phyloP scores from a whole-genome alignment of 805 yeast species.

The Barnettozyma sp. region DNA sequence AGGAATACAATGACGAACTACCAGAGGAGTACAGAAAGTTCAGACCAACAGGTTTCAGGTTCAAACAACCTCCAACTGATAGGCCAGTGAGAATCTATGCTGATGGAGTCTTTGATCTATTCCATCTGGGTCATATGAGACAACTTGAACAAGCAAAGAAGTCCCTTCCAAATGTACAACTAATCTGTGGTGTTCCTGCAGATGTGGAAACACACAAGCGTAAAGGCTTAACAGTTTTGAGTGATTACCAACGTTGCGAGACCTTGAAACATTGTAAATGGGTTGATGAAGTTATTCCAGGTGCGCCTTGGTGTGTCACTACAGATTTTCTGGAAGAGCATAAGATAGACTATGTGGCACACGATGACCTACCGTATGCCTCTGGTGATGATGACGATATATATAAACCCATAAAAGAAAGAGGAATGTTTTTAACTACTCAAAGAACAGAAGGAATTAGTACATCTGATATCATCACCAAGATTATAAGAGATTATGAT shows the following conservation, averaged over 20 bases:
- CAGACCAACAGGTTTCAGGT: slow-evolving; percentile 71
- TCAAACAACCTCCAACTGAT: slow-evolving; percentile 78
- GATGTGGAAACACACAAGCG: slow-evolving; percentile 86
- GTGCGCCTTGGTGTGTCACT: slow-evolving; percentile 94
- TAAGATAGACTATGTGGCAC: slow-evolving; percentile 92
- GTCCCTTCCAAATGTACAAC: slow-evolving; percentile 72
- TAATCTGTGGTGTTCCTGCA: slow-evolving; percentile 88
- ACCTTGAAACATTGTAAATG: slow-evolving; percentile 90
- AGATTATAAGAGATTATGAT: slow-evolving; percentile 92
- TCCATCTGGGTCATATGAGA: slow-evolving; percentile 96
- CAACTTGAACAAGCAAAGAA: slow-evolving; percentile 96
- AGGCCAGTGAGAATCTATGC: slow-evolving; percentile 93
- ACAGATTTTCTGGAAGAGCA: slow-evolving; percentile 73
- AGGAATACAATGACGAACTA: slow-evolving; percentile 51
- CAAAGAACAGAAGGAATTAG: slow-evolving; percentile 96
- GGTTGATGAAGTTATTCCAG: slow-evolving; percentile 94
- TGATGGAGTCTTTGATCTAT: slow-evolving; percentile 95
- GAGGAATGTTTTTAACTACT: slow-evolving; percentile 87
- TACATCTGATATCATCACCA: slow-evolving; percentile 92
- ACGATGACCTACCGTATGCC: slow-evolving; percentile 93
- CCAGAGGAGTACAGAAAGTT: slow-evolving; percentile 68
- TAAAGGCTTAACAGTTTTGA: slow-evolving; percentile 88
- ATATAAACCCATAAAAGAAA: slow-evolving; percentile 83
- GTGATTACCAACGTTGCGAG: slow-evolving; percentile 83
- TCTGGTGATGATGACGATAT: slow-evolving; percentile 87